These are phyloP conservation scores for Sugiyamaella chiloensis DNA, from an alignment of 805 yeast genomes.

Conservation along the genomic window DNA sequence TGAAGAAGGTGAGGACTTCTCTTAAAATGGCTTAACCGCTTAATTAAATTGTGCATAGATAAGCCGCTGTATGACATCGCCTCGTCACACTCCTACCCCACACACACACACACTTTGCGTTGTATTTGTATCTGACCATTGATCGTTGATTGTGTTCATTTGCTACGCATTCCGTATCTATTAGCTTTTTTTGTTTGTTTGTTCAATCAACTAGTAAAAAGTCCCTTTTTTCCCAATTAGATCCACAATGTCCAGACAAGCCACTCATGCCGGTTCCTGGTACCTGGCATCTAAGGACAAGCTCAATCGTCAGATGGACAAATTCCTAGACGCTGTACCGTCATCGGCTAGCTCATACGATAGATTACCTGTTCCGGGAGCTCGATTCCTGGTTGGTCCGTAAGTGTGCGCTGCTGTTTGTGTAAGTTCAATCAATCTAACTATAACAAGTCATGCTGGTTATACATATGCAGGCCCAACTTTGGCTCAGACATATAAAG, in stretches of 20 bases:
- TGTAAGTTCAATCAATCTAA: too few species aligned
- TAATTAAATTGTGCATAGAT: constrained; percentile 2
- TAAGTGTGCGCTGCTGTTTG: too few species aligned
- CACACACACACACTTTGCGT: too few species aligned
- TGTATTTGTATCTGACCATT: too few species aligned
- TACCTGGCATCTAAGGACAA: constrained; percentile 48
- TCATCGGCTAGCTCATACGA: constrained; percentile 23
- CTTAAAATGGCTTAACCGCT: not conserved
- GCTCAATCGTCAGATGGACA: constrained; percentile 51
- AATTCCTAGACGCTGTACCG: constrained; percentile 41
- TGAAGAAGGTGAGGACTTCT: constrained; percentile 37
- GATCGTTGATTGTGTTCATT: too few species aligned
- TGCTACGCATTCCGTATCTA: too few species aligned
- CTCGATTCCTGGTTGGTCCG: constrained; percentile 58
- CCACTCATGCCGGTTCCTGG: constrained; percentile 94
- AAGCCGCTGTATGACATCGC: constrained; percentile 5
- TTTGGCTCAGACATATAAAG: constrained; percentile 71
- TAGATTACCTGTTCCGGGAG: constrained; percentile 34
- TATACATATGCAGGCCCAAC: constrained; percentile 76
- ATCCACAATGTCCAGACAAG: constrained; percentile 42
- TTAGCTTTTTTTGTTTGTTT: too few species aligned
- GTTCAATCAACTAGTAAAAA: too few species aligned
- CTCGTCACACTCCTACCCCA: too few species aligned
- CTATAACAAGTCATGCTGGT: constrained; percentile 71
- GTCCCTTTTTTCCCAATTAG: too few species aligned